These are phyloP conservation scores for Penicillium roqueforti DNA, from an alignment of 495 filamentous ascomycete species.

Conservation along the genomic window DNA sequence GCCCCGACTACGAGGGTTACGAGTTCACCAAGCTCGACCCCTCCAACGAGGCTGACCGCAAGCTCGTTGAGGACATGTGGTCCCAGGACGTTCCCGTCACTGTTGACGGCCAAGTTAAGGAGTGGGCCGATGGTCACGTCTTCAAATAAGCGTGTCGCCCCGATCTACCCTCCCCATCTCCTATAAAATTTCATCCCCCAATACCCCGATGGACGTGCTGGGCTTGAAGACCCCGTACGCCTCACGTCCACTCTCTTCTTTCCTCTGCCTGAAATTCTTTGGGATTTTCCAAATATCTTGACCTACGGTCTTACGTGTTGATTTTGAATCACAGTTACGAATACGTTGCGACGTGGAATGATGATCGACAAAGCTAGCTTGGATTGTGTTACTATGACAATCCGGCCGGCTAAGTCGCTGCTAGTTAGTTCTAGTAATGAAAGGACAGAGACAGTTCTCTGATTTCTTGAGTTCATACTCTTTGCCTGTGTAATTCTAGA, in stretches of 20 bases:
- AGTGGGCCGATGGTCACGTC: constrained; percentile 85
- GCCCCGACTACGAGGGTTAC: constrained; percentile 96
- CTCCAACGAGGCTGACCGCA: constrained; percentile 73
- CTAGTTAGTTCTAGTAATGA: constrained; percentile 24
- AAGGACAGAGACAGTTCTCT: constrained; percentile 13
- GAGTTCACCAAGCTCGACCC: constrained; percentile 92
- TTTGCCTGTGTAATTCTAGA: background rate
- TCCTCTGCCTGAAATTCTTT: constrained; percentile 9
- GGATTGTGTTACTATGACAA: constrained; percentile 2
- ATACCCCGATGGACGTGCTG: constrained; percentile 21
- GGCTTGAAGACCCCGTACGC: constrained; percentile 7
- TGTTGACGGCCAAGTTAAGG: constrained; percentile 75
- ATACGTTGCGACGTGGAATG: constrained; percentile 30
- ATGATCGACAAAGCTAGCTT: constrained; percentile 21
- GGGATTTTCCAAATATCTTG: constrained; percentile 18
- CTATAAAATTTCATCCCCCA: constrained; percentile 15
- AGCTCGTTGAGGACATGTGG: constrained; percentile 84
- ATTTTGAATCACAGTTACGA: constrained; percentile 33
- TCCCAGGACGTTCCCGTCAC: constrained; percentile 76
- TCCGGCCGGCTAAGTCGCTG: constrained; percentile 9
- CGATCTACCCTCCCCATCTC: constrained; percentile 1
- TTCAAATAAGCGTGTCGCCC: constrained; percentile 76
- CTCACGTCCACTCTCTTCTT: constrained; percentile 12
- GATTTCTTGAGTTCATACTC: constrained; percentile 3
- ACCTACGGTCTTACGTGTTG: constrained; percentile 24